A percentile compares a stretch with the other conserved stretches of the same genome.
Conservation (phyloP, 768 basidiomycete genomes). For the Suillus brevipes region DNA sequence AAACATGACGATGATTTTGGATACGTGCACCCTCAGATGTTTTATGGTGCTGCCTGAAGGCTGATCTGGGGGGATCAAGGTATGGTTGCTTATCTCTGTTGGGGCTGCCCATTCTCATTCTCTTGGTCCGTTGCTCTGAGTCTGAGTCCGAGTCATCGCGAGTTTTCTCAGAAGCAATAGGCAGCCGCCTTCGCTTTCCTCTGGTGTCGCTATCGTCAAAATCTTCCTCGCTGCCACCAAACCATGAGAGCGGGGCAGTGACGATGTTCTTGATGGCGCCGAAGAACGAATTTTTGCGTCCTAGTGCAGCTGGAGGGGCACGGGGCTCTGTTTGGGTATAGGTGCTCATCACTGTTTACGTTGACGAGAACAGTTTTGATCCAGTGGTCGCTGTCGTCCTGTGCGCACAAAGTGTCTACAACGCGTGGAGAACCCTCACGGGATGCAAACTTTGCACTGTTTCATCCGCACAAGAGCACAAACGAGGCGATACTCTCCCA, state of each 20-base stretch:
- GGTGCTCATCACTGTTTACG: slow-evolving; percentile 28
- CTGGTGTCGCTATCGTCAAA: slow-evolving; percentile 40
- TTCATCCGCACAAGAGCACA: slow-evolving; percentile 1
- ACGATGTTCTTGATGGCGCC: slow-evolving; percentile 67
- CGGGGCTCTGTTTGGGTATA: slow-evolving; percentile 27
- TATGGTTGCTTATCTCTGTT: slow-evolving; percentile 42
- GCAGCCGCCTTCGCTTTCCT: slow-evolving; percentile 57
- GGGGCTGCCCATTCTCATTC: slow-evolving; percentile 49
- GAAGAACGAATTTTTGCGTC: slow-evolving; percentile 59
- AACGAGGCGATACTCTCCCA: slow-evolving; percentile 19
- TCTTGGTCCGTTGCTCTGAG: slow-evolving; percentile 43
- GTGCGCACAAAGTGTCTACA: slow-evolving; percentile 16
- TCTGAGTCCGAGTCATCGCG: slow-evolving; percentile 37
- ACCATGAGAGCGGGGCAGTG: slow-evolving; percentile 57
- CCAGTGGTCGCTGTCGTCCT: slow-evolving; percentile 18
- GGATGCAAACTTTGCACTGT: slow-evolving; percentile 21
- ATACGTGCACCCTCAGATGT: slow-evolving; percentile 20
- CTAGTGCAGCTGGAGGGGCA: slow-evolving; percentile 35
- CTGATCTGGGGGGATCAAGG: slow-evolving; percentile 55
- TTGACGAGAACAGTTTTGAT: slow-evolving; percentile 11
- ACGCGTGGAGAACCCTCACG: slow-evolving; percentile 24
- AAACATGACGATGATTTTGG: slow-evolving; percentile 22
- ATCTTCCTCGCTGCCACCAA: slow-evolving; percentile 52
- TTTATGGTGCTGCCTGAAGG: slow-evolving; percentile 35
- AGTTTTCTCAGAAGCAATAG: slow-evolving; percentile 24